Evolutionary conservation across 306 rosid species (phyloP), one percentile per base, ranked within the genome.

Genomic region (Cotoneaster glaucophyllus): DNA sequence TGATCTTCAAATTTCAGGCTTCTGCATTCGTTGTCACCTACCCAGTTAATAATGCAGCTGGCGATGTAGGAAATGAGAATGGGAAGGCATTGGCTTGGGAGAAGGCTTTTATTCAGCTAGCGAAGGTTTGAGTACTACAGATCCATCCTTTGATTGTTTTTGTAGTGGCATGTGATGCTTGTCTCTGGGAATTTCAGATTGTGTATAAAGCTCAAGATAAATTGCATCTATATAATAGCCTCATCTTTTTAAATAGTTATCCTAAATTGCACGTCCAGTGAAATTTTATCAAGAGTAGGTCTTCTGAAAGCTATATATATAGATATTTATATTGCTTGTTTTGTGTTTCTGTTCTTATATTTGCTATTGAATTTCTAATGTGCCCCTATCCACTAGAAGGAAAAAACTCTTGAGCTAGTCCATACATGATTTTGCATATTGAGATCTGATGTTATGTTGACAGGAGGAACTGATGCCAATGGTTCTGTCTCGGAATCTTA

Each of bases 21-120:
- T 89, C 97, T 18, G 96, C 98, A 81, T 94, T 94, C 81, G 67
- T 91, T 78, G 80, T 94, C 66, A 90, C 98, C 45, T 94, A 90
- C 83, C 98, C 98, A 76, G 96, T 94, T 76, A 90, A 84, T 85
- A 94, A 94, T 74, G 98, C 91, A 67, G 71, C 91, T n/a, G 83
- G 83, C 43, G 83, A 81, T 82, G 86, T 84, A 70, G 97, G 98
- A 78, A 83, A 88, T 84, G 96, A 80, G 82, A 94, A 94, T 77
- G 95, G 89, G 74, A 87, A 85, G 82, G 96, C 97, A 79, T 69
- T 88, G 45, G 85, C 90, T 57, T 94, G 98, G 98, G 98, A 94
- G 78, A 86, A 86, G 82, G 97, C 91, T 86, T 94, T 94, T 81
- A 82, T 94, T 63, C 84, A 84, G 80, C 75, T 94, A 77, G 97